Base-by-base conservation (phyloP, 768 basidiomycete genomes). In the Termitomyces sp. region DNA sequence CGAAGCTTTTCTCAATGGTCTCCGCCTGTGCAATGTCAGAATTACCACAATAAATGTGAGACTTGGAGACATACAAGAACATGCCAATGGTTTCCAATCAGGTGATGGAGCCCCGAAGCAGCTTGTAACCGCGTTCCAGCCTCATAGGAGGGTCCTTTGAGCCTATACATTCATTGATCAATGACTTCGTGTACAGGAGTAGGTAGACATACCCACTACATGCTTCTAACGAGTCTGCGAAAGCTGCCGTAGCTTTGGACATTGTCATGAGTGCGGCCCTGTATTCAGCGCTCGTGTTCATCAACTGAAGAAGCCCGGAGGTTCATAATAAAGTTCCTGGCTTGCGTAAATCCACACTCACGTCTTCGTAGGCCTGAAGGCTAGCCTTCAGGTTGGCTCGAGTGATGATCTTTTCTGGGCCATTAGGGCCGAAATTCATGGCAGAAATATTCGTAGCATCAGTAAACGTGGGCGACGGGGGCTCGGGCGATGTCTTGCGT, bases 81-180 rank as follows among this genome's bases (percentile, higher is more conserved):
- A 72, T 94, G 92, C 84, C 92, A 94, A 66, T 96, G 92, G 71
- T 96, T 96, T 54, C 89, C 87, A 66, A 96, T 88, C 65, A 98
- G 83, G 72, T 96, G 91, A 72, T 96, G 93, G 48, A 98, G 76
- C 5, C 96, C 95, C 20, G 91, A 87, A 32, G 91, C 87, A 34
- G 92, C 94, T 69, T 94, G 91, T 49, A 96, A 77, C 61, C 91
- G 82, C 29, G 90, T 89, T 11, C 91, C 90, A 31, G 90, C 77
- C 70, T 94, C 91, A 69, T 92, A 91, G 37, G 83, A 80, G 25
- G 90, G 89, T 5, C 92, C 90, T 67, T 92, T 92, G 66, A 93
- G 72, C 31, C 91, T 92, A 14, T 32, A 63, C 17, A 42, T 32
- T 5, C 37, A 60, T 53, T 54, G 54, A 47, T 36, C 42, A 54